Evolutionary conservation across 2,329 filamentous ascomycete species (phyloP), one percentile per base, ranked within the genome.

Genomic region (Pyrenochaeta sp.): DNA sequence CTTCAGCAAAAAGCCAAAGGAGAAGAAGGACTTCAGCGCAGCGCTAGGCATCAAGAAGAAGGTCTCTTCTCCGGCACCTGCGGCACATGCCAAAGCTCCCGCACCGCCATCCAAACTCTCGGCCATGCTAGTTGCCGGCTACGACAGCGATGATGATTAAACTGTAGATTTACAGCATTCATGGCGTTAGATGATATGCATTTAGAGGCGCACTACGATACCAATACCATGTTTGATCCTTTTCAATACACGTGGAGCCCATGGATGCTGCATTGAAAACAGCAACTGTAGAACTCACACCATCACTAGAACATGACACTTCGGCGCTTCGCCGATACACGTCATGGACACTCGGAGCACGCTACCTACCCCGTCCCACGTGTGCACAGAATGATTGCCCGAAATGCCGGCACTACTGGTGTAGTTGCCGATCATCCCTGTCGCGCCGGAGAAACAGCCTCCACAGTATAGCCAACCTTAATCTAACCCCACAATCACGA

Each of bases 11-110:
- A 83, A 90, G 55, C 85, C 89, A 43, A 97, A 96, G 79, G 89
- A 91, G 78, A 98, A 97, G 79, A 96, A 95, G 76, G 87, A 95
- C 54, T 85, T 90, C 51, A 81, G 87, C 0, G 87, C 89, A 12
- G 79, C 88, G 18, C 76, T 97, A 43, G 92, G 93, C 1, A 93
- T 97, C 67, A 97, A 97, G 81, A 74, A 72, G 63, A 72, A 74
- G 50, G 49, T 51, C 6, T 21, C 57, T 17, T 49, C 51, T 14
- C 47, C 63, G 12, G 50, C 59, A 7, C 37, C 52, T 12, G 54
- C 51, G 5, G 46, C 54, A 18, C 46, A 44, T 42, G 35, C 37
- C 33, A 62, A 65, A 42, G 27, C 53, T 23, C 45, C 57, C 5
- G 49, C 54, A 15, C 48, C 53, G 18, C 56, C 69, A 2, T 61